phyloP scores from a whole-genome alignment of 2,329 filamentous ascomycete genomes.

The Aspergillus hiratsukae region DNA sequence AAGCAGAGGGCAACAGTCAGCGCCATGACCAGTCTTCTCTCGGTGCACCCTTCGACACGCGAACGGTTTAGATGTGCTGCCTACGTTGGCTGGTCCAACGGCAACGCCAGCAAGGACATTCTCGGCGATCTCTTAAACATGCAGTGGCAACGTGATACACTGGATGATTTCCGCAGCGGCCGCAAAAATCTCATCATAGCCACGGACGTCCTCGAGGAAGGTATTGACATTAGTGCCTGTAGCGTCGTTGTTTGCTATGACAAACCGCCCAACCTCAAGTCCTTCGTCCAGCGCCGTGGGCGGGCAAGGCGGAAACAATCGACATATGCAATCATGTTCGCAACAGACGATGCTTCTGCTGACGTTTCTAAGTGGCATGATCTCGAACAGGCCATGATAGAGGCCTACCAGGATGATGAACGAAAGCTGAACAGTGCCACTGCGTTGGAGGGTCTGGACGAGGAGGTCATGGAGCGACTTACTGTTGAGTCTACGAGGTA shows the following conservation, averaged over 20 bases:
- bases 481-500: slow-evolving; percentile 34
- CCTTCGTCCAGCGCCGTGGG: slow-evolving; percentile 62
- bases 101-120: slow-evolving; percentile 39
- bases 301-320: slow-evolving; percentile 57
- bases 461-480: slow-evolving; percentile 37
- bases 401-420: slow-evolving; percentile 61
- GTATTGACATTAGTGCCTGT: slow-evolving; percentile 59
- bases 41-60: slow-evolving; percentile 45
- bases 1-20: slow-evolving; percentile 58
- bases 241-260: slow-evolving; percentile 63
- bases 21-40: slow-evolving; percentile 57
- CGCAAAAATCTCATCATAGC: slow-evolving; percentile 54
- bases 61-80: slow-evolving; percentile 41
- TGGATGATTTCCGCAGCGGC: slow-evolving; percentile 52
- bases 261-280: slow-evolving; percentile 57
- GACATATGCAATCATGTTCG: slow-evolving; percentile 50
- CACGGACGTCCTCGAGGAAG: slow-evolving; percentile 58
- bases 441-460: slow-evolving; percentile 46
- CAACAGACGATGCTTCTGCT: slow-evolving; percentile 30
- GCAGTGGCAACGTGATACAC: slow-evolving; percentile 46
- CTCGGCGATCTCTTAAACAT: slow-evolving; percentile 48
- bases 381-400: slow-evolving; percentile 70
- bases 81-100: slow-evolving; percentile 47
- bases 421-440: slow-evolving; percentile 47
- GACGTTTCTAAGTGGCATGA: slow-evolving; percentile 54